phyloP scores from a whole-genome alignment of 2,329 filamentous ascomycete genomes.

The Cercospora sesami region DNA sequence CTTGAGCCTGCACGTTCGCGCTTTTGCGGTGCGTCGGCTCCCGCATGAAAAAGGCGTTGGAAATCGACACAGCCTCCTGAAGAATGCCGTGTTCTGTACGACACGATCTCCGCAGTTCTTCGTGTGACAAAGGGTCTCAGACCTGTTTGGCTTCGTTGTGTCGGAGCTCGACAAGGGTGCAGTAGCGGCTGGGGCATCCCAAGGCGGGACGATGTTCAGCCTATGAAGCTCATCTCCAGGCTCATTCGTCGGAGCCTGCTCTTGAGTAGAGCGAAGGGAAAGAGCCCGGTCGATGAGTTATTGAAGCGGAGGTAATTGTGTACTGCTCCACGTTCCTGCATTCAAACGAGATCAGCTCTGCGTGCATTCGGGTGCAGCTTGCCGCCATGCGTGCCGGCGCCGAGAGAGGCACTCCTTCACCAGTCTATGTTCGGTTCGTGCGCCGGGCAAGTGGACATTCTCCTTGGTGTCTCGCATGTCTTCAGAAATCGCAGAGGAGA shows the following conservation, averaged over 20 bases:
- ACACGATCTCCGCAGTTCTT: background rate
- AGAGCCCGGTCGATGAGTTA: background rate
- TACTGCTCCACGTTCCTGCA: background rate
- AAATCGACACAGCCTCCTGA: background rate
- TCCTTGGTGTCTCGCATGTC: background rate
- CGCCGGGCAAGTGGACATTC: background rate
- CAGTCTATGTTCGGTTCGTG: background rate
- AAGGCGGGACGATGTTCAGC: background rate
- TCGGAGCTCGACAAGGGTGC: constrained; percentile 6
- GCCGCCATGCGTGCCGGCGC: constrained; percentile 1
- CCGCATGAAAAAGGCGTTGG: background rate
- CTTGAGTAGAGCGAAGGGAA: background rate
- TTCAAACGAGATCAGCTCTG: background rate
- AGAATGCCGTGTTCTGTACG: background rate
- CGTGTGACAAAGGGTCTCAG: background rate
- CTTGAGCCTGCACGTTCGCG: background rate
- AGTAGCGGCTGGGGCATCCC: background rate
- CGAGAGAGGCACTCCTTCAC: background rate
- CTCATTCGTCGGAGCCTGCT: background rate
- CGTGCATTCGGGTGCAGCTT: background rate
- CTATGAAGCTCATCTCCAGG: background rate
- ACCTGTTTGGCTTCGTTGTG: constrained; percentile 1
- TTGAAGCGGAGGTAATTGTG: background rate
- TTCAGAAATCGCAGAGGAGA: background rate
- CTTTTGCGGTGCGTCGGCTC: background rate